Evolutionary conservation across 2,329 filamentous ascomycete species (phyloP), one percentile per base, ranked within the genome.

Genomic region (Fusarium gaditjirri): DNA sequence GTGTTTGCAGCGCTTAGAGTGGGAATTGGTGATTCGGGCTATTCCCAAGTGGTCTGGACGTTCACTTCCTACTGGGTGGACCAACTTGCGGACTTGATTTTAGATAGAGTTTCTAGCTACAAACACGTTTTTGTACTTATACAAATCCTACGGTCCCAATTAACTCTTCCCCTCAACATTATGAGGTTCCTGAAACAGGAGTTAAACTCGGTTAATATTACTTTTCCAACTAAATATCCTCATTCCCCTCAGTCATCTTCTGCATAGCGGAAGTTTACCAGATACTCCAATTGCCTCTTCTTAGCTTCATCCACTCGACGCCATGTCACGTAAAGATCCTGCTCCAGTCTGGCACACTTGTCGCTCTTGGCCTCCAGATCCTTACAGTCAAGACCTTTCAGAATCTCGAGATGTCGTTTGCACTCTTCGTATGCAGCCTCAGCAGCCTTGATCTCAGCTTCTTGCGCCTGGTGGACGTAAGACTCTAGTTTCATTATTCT

Each of bases 171-270:
- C 33, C 33, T 14, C 33, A 10, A 19, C 10, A 17, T 5, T 19
- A 6, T 44, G 5, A 10, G 3, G 13, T 11, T 16, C n/a, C n/a
- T n/a, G n/a, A n/a, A 8, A 17, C 13, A 25, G 4, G 3, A 21
- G 5, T 21, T 12, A 21, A 44, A 3, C 3, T 27, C 6, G 3
- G 1, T 21, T 5, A 0, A 14, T 2, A 44, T 21, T 21, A 3
- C 3, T 0, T 27, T 13, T 7, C 17, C 0, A n/a, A n/a, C 13
- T 3, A 16, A 21, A 2, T 2, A n/a, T n/a, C 2, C 6, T 10
- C 4, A 0, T 5, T 11, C 4, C 8, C 13, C 7, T 33, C 16
- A 13, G 3, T 33, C 46, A 7, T 52, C 23, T 0, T 52, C 49
- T 16, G 49, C 49, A 27, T 52, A 52, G 31, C 49, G n/a, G 3